phyloP scores from a whole-genome alignment of 2,329 filamentous ascomycete species.

The Trichoderma sp. region DNA sequence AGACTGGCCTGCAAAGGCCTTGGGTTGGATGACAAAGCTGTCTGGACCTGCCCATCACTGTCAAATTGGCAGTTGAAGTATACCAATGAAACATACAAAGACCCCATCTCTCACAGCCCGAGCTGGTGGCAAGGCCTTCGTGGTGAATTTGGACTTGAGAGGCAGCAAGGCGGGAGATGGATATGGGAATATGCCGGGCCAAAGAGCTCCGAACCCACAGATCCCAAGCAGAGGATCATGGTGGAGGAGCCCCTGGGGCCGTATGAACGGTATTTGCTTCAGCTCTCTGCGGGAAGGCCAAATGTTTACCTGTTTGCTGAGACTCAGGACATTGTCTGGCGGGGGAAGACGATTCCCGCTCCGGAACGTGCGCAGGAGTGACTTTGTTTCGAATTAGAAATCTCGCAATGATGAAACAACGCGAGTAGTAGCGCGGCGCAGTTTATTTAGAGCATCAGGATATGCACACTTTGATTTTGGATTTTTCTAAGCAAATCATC shows the following conservation, averaged over 20 bases:
- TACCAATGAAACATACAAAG: constrained; percentile 39
- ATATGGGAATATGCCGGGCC: constrained; percentile 58
- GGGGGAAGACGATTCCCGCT: constrained; percentile 20
- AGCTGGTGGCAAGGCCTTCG: constrained; percentile 39
- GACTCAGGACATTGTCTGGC: constrained; percentile 29
- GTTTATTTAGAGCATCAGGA: background rate
- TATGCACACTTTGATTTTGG: background rate
- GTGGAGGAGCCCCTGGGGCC: constrained; percentile 59
- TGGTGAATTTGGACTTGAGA: constrained; percentile 33
- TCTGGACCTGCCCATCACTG: constrained; percentile 54
- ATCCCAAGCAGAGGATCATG: constrained; percentile 48
- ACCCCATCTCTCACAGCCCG: constrained; percentile 43
- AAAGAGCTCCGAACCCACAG: constrained; percentile 46
- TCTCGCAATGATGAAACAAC: no score
- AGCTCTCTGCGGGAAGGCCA: constrained; percentile 49
- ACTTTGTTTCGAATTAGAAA: background rate
- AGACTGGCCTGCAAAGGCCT: constrained; percentile 56
- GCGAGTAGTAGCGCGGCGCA: background rate
- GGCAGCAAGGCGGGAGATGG: constrained; percentile 48
- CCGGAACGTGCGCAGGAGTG: background rate
- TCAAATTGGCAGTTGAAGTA: constrained; percentile 50
- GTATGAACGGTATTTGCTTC: constrained; percentile 55
- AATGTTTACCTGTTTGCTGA: constrained; percentile 50
- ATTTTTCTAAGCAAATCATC: background rate
- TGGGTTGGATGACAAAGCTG: constrained; percentile 51